A percentile compares a stretch with the other conserved stretches of the same genome.
phyloP scores from a whole-genome alignment of 768 basidiomycete genomes.

The Amanita jacksonii region DNA sequence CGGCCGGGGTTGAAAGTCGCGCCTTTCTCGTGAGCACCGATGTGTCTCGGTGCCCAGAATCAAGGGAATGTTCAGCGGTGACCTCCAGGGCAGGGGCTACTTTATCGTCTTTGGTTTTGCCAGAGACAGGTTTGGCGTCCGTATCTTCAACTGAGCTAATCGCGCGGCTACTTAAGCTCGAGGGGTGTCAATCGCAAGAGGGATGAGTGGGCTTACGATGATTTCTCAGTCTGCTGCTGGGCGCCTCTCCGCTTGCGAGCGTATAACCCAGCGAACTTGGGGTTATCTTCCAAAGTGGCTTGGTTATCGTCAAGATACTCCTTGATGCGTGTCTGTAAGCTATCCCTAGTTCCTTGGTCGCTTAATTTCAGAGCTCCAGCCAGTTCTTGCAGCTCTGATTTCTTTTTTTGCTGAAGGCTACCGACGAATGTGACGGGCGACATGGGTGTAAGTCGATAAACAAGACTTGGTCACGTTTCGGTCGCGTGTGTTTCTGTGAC shows the following conservation, averaged over 20 bases:
- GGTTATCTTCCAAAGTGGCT: conserved; percentile 43
- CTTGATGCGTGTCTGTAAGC: conserved; percentile 51
- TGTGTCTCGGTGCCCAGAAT: conserved; percentile 27
- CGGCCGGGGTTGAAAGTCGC: conserved; percentile 28
- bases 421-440: conserved; percentile 38
- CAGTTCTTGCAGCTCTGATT: conserved; percentile 55
- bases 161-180: conserved; percentile 5
- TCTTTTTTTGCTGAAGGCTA: conserved; percentile 55
- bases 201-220: background rate
- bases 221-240: conserved; percentile 23
- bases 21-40: conserved; percentile 16
- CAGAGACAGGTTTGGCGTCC: conserved; percentile 13
- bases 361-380: conserved; percentile 42
- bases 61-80: conserved; percentile 38
- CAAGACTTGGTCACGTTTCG: conserved; percentile 20
- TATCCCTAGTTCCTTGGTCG: conserved; percentile 53
- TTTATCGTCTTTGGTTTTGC: conserved; percentile 16
- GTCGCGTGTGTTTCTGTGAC: conserved; percentile 17
- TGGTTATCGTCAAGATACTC: conserved; percentile 51
- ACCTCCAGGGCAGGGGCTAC: conserved; percentile 23
- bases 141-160: conserved; percentile 10
- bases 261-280: conserved; percentile 48
- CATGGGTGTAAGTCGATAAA: conserved; percentile 29
- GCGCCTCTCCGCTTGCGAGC: conserved; percentile 33
- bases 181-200: too few relatives aligned